These are phyloP conservation scores for Cyphellophora europaea DNA, from an alignment of 2,329 filamentous ascomycete species.

Conservation along the genomic window DNA sequence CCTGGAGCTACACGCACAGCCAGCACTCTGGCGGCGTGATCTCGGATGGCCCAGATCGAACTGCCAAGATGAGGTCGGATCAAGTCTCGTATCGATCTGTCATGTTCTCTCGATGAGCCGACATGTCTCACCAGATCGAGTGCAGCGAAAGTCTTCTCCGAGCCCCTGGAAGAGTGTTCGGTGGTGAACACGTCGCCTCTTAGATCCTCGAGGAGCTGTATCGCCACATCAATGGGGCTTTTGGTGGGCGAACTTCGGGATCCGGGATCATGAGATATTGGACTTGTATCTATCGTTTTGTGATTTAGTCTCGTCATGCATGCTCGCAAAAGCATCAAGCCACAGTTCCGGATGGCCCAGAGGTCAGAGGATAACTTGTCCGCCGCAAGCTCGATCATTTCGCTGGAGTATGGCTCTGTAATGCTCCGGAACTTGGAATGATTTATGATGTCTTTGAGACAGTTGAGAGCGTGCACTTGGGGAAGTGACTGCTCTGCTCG, in stretches of 20 bases:
- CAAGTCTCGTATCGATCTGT: conserved; percentile 23
- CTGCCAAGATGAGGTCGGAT: conserved; percentile 31
- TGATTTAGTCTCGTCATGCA: conserved; percentile 36
- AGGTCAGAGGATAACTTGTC: conserved; percentile 69
- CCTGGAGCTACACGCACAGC: too few species aligned
- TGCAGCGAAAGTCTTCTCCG: conserved; percentile 30
- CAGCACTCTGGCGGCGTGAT: conserved; percentile 31
- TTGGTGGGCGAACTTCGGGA: too few species aligned
- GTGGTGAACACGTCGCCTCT: not conserved
- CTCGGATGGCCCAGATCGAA: conserved; percentile 35
- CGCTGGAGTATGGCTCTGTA: conserved; percentile 65
- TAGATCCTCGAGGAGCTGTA: too few species aligned
- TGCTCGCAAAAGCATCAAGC: conserved; percentile 77
- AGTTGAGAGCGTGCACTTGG: conserved; percentile 93
- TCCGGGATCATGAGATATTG: not conserved
- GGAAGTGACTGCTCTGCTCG: conserved; percentile 53
- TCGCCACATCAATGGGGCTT: too few species aligned
- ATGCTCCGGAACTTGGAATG: conserved; percentile 64
- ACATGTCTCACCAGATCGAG: conserved; percentile 31
- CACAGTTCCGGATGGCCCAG: conserved; percentile 93
- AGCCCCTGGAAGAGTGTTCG: not conserved
- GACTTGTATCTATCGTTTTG: conserved; percentile 1
- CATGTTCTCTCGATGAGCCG: conserved; percentile 21
- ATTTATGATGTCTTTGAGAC: conserved; percentile 83
- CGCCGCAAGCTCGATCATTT: conserved; percentile 69